Conservation (phyloP, 805 yeast genomes). For the Groenewaldozyma tartarivorans region DNA sequence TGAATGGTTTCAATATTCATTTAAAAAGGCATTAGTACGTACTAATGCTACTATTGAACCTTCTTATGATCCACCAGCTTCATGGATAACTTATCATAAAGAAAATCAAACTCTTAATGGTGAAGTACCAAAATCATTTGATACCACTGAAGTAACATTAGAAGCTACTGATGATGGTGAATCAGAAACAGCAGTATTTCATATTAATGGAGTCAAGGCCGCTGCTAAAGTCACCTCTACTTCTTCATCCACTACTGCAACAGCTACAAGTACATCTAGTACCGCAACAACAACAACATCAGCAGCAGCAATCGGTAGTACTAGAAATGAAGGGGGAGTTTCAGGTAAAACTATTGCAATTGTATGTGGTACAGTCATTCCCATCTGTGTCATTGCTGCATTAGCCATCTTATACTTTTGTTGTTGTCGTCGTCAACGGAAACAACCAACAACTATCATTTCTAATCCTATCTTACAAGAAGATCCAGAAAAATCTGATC, state of each 20-base stretch:
- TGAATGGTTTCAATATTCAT: slow-evolving; percentile 40
- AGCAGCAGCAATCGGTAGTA: slow-evolving; percentile 17
- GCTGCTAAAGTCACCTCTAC: slow-evolving; percentile 24
- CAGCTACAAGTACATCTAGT: slow-evolving; percentile 20
- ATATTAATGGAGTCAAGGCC: slow-evolving; percentile 43
- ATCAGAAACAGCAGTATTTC: slow-evolving; percentile 46
- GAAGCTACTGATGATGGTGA: background rate
- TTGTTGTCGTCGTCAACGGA: slow-evolving; percentile 39
- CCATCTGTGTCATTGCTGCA: slow-evolving; percentile 43
- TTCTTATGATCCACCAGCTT: slow-evolving; percentile 28
- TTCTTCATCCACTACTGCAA: slow-evolving; percentile 22
- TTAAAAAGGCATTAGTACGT: slow-evolving; percentile 23
- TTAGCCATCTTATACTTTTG: slow-evolving; percentile 51
- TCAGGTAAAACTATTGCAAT: slow-evolving; percentile 60
- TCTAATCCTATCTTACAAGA: slow-evolving; percentile 30
- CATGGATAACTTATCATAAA: slow-evolving; percentile 56
- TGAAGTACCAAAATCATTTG: slow-evolving; percentile 44
- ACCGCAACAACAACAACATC: slow-evolving; percentile 25
- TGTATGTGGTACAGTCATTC: slow-evolving; percentile 84
- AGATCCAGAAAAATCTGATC: slow-evolving; percentile 12
- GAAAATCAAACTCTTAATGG: slow-evolving; percentile 64
- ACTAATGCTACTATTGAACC: slow-evolving; percentile 10
- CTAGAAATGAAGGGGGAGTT: slow-evolving; percentile 12
- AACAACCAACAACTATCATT: slow-evolving; percentile 22
- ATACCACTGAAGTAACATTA: slow-evolving; percentile 32